Base-by-base conservation (phyloP, 2,329 filamentous ascomycete genomes). In the Geoglossum cookeanum region DNA sequence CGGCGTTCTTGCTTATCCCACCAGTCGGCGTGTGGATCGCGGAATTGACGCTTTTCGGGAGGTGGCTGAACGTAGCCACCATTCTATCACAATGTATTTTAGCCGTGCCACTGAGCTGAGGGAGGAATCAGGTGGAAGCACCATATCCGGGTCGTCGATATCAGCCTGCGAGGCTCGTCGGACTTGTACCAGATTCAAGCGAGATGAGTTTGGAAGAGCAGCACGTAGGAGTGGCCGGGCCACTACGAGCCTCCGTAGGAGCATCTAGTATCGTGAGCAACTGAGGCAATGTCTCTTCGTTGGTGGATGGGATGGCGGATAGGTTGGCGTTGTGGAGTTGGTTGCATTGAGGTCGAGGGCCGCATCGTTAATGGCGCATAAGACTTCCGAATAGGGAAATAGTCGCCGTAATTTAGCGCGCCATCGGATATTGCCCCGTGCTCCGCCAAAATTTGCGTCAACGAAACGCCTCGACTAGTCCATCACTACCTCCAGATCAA, bases 1-100 rank as follows among this genome's bases (percentile, higher is more conserved):
- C 92, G 82, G 69, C 90, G 84, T 72, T 97, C 92, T 74, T 98
- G 92, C 71, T 89, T 85, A 73, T 98, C 91, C 87, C 89, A 97
- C 88, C 89, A 98, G 68, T 87, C 83, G 68, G 72, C 91, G 69
- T 97, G 80, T 39, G 94, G 92, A 71, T 97, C 92, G 69, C 92
- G 87, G 74, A 88, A 86, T 70, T 89, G 84, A 64, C 91, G 85
- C 78, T 95, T 96, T 71, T 91, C 75, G 57, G 77, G 72, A 13
- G 82, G 80, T 59, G 87, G 85, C 72, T 90, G 88, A 67, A 86
- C 78, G 70, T 88, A 92, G 70, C 84, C 85, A 67, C 87, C 87
- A 71, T 90, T 94, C 85, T 90, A 68, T n/a, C 32, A 33, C 32
- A 17, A 6, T n/a, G 13, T 54, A 37, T 15, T 11, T 52, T 32